Conservation (phyloP, 192 early-diverging fungal species). For the Backusella mclennaniae region DNA sequence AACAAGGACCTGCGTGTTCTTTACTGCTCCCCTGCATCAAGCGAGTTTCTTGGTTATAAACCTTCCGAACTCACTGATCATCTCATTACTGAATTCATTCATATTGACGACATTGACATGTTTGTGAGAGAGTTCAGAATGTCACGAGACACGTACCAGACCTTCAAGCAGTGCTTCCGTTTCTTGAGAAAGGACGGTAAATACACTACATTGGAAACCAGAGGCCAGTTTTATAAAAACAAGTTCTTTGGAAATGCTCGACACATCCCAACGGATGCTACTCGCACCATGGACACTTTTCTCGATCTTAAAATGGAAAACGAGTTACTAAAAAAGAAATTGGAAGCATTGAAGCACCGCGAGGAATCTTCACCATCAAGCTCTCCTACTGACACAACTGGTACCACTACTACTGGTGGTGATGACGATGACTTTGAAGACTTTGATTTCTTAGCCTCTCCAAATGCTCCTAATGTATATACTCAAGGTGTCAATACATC, state of each 20-base stretch:
- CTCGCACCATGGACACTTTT: constrained; percentile 25
- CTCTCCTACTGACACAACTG: neutral
- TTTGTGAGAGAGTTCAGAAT: constrained; percentile 31
- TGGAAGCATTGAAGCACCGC: neutral
- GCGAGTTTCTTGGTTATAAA: constrained; percentile 32
- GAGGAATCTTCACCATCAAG: neutral
- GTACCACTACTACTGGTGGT: neutral
- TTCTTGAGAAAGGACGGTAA: constrained; percentile 32
- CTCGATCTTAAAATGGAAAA: constrained; percentile 42
- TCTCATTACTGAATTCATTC: constrained; percentile 32
- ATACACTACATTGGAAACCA: constrained; percentile 29
- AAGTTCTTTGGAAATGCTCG: constrained; percentile 36
- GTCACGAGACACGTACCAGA: neutral
- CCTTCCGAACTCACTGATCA: constrained; percentile 28
- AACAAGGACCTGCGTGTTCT: constrained; percentile 24
- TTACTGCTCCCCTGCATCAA: constrained; percentile 34
- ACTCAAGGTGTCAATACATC: constrained; percentile 24
- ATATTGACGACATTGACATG: constrained; percentile 34
- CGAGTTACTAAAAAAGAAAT: constrained; percentile 26
- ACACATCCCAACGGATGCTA: constrained; percentile 23
- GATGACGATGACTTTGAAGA: constrained; percentile 9
- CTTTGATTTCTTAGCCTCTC: neutral
- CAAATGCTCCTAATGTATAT: constrained; percentile 24
- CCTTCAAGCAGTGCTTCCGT: constrained; percentile 26
- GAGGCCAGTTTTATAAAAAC: constrained; percentile 23